phyloP scores from a whole-genome alignment of 1,139 yeast genomes.

The Yamadazyma taylorii region DNA sequence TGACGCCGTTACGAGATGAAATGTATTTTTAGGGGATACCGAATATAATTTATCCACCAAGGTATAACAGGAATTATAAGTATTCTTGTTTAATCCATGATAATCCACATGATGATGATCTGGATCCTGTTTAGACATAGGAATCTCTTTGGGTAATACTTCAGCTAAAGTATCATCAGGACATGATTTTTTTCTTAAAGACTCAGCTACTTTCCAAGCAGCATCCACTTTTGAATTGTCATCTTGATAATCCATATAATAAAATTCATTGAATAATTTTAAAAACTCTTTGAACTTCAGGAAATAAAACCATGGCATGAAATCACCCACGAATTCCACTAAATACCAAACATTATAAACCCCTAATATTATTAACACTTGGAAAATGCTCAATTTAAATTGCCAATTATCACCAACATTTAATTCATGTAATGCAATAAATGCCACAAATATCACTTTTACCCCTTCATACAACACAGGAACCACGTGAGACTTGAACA shows the following conservation, averaged over 20 bases:
- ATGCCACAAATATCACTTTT: conserved; percentile 12
- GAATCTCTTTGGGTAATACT: conserved; percentile 14
- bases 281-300: conserved; percentile 10
- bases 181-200: conserved; percentile 7
- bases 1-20: conserved; percentile 32
- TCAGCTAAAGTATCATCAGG: conserved; percentile 15
- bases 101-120: conserved; percentile 1
- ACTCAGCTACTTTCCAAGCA: conserved; percentile 9
- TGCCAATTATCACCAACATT: conserved; percentile 8
- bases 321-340: conserved; percentile 9
- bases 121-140: conserved; percentile 6
- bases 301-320: conserved; percentile 13
- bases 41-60: conserved; percentile 39
- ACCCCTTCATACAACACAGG: conserved; percentile 14
- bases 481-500: conserved; percentile 12
- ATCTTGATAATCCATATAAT: conserved; percentile 9
- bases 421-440: conserved; percentile 13
- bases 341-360: conserved; percentile 7
- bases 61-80: conserved; percentile 25
- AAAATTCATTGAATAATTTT: conserved; percentile 14
- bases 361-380: conserved; percentile 8
- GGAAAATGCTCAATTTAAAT: conserved; percentile 8
- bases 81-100: conserved; percentile 7
- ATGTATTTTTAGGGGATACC: conserved; percentile 43
- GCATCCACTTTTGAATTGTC: conserved; percentile 13